Evolutionary conservation across 345 rosid genomes (phyloP), one percentile per base, ranked within the genome.

Genomic region (Populus tremula): DNA sequence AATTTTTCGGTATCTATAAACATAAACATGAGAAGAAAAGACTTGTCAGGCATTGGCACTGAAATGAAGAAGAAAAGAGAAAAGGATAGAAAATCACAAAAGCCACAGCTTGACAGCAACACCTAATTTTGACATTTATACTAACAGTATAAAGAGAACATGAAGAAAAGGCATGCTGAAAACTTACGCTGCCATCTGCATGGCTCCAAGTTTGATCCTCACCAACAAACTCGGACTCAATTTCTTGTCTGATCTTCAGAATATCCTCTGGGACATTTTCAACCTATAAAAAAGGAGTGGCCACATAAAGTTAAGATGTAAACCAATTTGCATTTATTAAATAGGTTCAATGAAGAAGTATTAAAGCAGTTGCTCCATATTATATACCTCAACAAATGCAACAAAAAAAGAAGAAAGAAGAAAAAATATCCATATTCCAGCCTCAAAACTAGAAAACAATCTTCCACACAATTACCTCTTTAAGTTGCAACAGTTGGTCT

Each of bases 141-240:
- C 1, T 9, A 9, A 59, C 61, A 54, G 25, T 23, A 59, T 10
- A 23, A 3, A 3, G 4, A n/a, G 29, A 59, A 23, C 29, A n/a
- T 59, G 29, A 59, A 59, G 63, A 53, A 53, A 47, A 56, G 62
- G 23, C 4, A 10, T 59, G n/a, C 29, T n/a, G 29, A 59, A 59
- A 70, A 82, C 87, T 87, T 79, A 92, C 98, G 56, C 67, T 87
- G 82, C 33, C 81, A 43, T 94, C 95, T 18, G 74, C 79, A 53
- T 77, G 91, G 25, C 79, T 82, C 97, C 95, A 89, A 81, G 38
- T 87, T 81, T 88, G 89, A 69, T 90, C 97, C 81, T 91, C 92
- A 8, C 93, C 92, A 73, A 86, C 87, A 56, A 92, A 75, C 70
- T 92, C 94, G 76, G 88, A 77, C 23, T 88, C 88, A 68, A 92